Percentiles rank a stretch among this genome's conserved stretches.
Evolutionary conservation across 176 grass and related monocot genomes (phyloP).

Genomic region (Tillandsia fasciculata): DNA sequence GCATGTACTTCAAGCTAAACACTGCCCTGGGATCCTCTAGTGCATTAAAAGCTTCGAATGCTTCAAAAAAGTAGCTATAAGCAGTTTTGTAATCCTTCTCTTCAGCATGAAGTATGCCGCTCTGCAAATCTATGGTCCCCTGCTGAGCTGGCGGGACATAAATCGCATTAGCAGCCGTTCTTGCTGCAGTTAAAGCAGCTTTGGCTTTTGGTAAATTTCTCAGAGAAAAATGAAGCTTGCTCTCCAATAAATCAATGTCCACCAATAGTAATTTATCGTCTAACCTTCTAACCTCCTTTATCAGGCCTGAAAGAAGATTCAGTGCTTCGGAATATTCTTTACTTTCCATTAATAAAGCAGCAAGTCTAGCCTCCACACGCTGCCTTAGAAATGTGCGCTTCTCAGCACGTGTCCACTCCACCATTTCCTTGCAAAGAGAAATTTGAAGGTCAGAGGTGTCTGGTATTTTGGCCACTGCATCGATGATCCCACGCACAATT

Average conservation of each 20-base stretch:
- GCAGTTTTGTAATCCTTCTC: constrained; percentile 91
- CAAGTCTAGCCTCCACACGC: constrained; percentile 77
- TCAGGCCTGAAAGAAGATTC: constrained; percentile 56
- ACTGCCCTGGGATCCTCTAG: constrained; percentile 54
- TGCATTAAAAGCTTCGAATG: constrained; percentile 64
- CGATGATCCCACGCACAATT: constrained; percentile 68
- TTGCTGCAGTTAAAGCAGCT: constrained; percentile 71
- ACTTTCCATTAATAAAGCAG: constrained; percentile 60
- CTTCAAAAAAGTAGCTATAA: constrained; percentile 92
- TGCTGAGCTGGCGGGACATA: constrained; percentile 85
- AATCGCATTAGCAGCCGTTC: constrained; percentile 85
- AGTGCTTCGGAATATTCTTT: constrained; percentile 76
- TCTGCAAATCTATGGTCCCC: constrained; percentile 87
- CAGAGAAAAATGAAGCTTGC: constrained; percentile 84
- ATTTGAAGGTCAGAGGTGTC: constrained; percentile 68
- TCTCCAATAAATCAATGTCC: constrained; percentile 88
- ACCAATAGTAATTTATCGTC: constrained; percentile 88
- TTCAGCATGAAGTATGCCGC: constrained; percentile 83
- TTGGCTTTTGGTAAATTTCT: constrained; percentile 85
- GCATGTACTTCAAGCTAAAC: constrained; percentile 88
- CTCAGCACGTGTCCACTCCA: constrained; percentile 79
- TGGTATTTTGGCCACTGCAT: constrained; percentile 76
- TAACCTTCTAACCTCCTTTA: constrained; percentile 84
- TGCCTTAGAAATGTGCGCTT: constrained; percentile 76
- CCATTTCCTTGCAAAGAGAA: constrained; percentile 84